These are phyloP conservation scores for Diaporthe capsici DNA, from an alignment of 2,329 filamentous ascomycete species.

Conservation along the genomic window DNA sequence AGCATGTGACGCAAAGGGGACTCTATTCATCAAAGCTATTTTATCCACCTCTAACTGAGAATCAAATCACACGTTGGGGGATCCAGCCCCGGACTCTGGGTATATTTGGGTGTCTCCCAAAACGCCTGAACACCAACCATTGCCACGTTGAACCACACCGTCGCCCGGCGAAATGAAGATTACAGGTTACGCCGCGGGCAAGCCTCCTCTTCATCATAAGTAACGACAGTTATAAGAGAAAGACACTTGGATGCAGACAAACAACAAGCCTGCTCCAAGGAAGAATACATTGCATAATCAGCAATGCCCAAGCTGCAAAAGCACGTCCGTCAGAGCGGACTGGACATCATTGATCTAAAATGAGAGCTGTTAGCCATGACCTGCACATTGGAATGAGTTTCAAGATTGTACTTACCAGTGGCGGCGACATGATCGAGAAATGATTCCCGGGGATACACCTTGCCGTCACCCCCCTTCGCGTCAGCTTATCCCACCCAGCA, in stretches of 20 bases:
- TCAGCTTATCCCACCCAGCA: constrained; percentile 9
- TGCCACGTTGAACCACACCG: not conserved
- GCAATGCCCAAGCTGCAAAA: not conserved
- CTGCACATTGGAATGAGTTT: fast-evolving
- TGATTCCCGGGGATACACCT: not conserved
- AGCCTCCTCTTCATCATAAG: not conserved
- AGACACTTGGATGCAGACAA: not conserved
- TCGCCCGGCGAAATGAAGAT: too few relatives aligned
- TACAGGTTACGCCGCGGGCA: not conserved
- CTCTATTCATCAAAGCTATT: too few relatives aligned
- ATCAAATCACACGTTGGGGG: not conserved
- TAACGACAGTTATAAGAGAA: not conserved
- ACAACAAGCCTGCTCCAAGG: not conserved
- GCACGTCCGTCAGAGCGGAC: not conserved
- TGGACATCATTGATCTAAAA: constrained; percentile 4
- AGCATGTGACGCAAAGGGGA: too few relatives aligned
- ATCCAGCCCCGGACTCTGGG: not conserved
- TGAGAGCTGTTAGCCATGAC: not conserved
- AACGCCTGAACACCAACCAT: not conserved
- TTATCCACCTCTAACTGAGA: too few relatives aligned
- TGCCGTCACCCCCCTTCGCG: not conserved
- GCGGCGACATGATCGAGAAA: constrained; percentile 16
- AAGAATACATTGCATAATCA: not conserved
- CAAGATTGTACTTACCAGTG: not conserved
- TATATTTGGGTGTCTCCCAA: not conserved